phyloP scores from a whole-genome alignment of 768 basidiomycete species.

The Dictyophora rubrovolvata region DNA sequence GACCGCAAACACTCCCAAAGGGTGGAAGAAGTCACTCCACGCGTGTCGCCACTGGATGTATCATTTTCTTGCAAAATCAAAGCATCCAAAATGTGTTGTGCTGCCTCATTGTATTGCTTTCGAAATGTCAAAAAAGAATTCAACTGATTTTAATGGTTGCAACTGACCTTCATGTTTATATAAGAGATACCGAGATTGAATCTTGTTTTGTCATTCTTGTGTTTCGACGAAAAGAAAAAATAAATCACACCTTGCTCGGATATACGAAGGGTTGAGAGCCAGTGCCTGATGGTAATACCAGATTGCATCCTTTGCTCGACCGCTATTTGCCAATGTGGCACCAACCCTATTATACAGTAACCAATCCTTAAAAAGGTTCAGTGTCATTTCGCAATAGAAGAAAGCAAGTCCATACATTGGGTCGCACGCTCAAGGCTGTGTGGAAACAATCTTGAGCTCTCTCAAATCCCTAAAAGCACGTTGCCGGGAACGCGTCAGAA shows the following conservation, averaged over 20 bases:
- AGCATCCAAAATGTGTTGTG: constrained; percentile 83
- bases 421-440: constrained; percentile 77
- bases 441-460: constrained; percentile 94
- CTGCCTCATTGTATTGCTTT: constrained; percentile 80
- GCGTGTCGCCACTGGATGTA: constrained; percentile 28
- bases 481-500: constrained; percentile 3
- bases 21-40: constrained; percentile 64
- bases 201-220: constrained; percentile 27
- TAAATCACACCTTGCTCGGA: constrained; percentile 65
- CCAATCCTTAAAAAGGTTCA: constrained; percentile 60
- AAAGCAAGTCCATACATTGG: constrained; percentile 47
- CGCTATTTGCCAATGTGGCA: constrained; percentile 88
- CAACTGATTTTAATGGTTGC: constrained; percentile 1
- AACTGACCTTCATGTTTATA: constrained; percentile 69
- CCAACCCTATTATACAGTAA: constrained; percentile 88
- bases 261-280: constrained; percentile 80
- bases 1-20: constrained; percentile 87
- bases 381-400: not conserved
- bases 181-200: constrained; percentile 92
- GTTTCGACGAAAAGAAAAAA: not conserved
- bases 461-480: constrained; percentile 59
- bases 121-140: not conserved
- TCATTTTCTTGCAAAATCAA: constrained; percentile 84
- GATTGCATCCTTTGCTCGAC: constrained; percentile 69
- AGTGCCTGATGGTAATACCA: constrained; percentile 80